phyloP scores from a whole-genome alignment of 257 asterid genomes.

The Pogostemon cablin region DNA sequence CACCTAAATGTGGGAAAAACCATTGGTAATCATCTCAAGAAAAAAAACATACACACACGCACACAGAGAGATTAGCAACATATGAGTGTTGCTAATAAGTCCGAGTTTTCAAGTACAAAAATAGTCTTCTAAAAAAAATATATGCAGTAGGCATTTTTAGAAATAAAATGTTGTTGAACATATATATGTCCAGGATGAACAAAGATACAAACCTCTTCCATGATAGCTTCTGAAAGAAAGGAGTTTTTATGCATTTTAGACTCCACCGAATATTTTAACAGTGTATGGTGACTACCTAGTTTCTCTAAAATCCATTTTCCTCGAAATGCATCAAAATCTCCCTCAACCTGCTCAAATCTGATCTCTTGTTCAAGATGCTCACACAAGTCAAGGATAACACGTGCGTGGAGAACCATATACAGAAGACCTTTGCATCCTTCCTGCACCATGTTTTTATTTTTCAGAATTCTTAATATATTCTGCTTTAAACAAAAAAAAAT shows the following conservation, averaged over 20 bases:
- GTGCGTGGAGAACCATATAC: constrained; percentile 97
- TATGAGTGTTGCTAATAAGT: too few relatives aligned
- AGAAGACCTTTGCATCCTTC: constrained; percentile 97
- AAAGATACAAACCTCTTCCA: constrained; percentile 81
- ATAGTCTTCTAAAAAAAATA: too few relatives aligned
- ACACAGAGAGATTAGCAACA: neutral
- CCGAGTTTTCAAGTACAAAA: too few relatives aligned
- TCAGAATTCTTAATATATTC: constrained; percentile 10
- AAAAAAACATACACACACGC: too few relatives aligned
- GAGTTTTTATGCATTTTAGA: constrained; percentile 92
- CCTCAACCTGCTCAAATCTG: constrained; percentile 90
- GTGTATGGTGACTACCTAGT: constrained; percentile 87
- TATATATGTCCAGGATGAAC: neutral
- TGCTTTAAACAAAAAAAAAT: neutral
- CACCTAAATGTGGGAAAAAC: constrained; percentile 50
- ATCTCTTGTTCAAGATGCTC: constrained; percentile 85
- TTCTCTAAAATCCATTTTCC: constrained; percentile 96
- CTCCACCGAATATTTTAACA: constrained; percentile 85
- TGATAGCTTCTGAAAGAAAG: constrained; percentile 91
- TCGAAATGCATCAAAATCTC: constrained; percentile 81
- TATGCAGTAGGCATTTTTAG: too few relatives aligned
- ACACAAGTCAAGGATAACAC: constrained; percentile 79
- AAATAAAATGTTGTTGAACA: too few relatives aligned
- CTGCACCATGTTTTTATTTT: constrained; percentile 42
- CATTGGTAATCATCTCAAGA: neutral